phyloP scores from a whole-genome alignment of 75 land plant genomes.

The Gnetum montanum region DNA sequence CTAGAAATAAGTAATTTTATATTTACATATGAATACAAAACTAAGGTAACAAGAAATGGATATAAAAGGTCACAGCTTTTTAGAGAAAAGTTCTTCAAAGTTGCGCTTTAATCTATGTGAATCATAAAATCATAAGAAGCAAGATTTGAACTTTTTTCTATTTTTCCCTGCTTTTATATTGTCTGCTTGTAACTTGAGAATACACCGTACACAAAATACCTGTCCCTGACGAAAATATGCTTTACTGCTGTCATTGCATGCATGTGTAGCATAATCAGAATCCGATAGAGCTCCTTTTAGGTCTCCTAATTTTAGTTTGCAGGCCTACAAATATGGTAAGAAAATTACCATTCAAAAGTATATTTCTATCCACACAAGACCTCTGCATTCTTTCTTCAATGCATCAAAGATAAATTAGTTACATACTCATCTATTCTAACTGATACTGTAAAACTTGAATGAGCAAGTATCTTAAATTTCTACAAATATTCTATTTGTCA shows the following conservation, averaged over 20 bases:
- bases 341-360: not conserved
- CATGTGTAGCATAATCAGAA: constrained; percentile 33
- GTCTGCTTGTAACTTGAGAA: not conserved
- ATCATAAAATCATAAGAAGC: no score
- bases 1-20: no score
- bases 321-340: constrained; percentile 14
- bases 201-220: constrained; percentile 10
- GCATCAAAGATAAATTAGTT: no score
- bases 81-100: no score
- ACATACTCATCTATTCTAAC: not conserved
- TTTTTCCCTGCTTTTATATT: no score
- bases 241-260: constrained; percentile 29
- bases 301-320: constrained; percentile 39
- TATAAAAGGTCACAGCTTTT: no score
- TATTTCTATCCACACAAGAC: not conserved
- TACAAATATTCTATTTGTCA: not conserved
- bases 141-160: no score
- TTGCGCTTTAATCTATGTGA: no score
- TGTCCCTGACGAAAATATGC: constrained; percentile 45
- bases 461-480: not conserved
- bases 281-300: constrained; percentile 31
- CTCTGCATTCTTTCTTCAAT: not conserved
- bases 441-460: not conserved
- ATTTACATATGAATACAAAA: no score
- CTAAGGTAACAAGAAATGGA: no score